These are phyloP conservation scores for Syzygium malaccense DNA, from an alignment of 441 rosid species.

Conservation along the genomic window DNA sequence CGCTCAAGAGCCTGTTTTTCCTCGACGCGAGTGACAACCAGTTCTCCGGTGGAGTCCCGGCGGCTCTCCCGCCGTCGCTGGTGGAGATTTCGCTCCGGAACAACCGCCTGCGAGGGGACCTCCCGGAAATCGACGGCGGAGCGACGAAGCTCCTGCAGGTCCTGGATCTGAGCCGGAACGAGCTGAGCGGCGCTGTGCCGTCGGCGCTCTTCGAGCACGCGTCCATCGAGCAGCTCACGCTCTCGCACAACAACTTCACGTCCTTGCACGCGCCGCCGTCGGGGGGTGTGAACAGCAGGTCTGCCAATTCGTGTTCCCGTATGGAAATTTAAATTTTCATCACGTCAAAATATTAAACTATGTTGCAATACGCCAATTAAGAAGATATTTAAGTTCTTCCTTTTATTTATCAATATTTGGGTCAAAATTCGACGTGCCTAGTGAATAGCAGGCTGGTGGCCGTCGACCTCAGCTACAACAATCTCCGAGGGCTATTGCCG, in stretches of 20 bases:
- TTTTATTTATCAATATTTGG: not conserved
- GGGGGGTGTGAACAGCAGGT: not conserved
- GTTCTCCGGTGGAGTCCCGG: not conserved
- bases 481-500: not conserved
- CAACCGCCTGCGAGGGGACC: not conserved
- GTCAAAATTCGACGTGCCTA: not conserved
- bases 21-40: slow-evolving; percentile 4
- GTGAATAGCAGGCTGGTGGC: not conserved
- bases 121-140: not conserved
- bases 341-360: not conserved
- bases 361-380: not conserved
- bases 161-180: slow-evolving; percentile 3
- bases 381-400: not conserved
- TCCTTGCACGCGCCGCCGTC: not conserved
- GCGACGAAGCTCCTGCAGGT: not conserved
- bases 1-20: not conserved
- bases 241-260: slow-evolving; percentile 4
- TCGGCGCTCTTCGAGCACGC: not conserved
- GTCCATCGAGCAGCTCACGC: not conserved
- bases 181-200: slow-evolving; percentile 1
- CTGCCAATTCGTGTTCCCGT: not conserved
- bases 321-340: not conserved
- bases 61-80: not conserved
- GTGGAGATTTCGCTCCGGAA: slow-evolving; percentile 8
- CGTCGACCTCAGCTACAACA: not conserved